A percentile compares a stretch with the other conserved stretches of the same genome.
phyloP scores from a whole-genome alignment of 2,329 filamentous ascomycete genomes.

The Harringtonia aguacate region DNA sequence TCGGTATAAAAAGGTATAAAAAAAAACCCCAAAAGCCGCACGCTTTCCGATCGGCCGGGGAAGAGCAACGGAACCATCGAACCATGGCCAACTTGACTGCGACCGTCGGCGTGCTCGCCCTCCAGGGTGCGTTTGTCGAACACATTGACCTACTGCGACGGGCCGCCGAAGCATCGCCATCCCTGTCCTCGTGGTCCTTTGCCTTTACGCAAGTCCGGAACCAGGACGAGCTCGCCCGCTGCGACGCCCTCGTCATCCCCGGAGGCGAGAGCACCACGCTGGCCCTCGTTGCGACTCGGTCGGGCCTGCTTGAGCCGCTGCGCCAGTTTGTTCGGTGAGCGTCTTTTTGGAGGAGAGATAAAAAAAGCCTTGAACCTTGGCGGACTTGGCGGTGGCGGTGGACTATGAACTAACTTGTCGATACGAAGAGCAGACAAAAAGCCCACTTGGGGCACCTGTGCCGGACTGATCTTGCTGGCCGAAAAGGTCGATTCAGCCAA shows the following conservation, averaged over 20 bases:
- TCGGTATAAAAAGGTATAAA: no score
- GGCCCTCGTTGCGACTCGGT: constrained; percentile 73
- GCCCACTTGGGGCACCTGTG: constrained; percentile 93
- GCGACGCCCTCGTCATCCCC: constrained; percentile 79
- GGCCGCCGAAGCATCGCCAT: constrained; percentile 43
- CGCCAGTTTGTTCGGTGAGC: constrained; percentile 81
- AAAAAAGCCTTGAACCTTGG: no score
- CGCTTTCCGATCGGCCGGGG: no score
- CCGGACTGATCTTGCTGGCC: constrained; percentile 82
- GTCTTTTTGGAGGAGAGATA: neutral
- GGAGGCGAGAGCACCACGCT: constrained; percentile 95
- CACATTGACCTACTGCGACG: constrained; percentile 67
- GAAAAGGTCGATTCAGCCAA: constrained; percentile 84
- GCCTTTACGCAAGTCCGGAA: constrained; percentile 73
- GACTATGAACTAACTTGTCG: no score
- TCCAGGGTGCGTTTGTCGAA: constrained; percentile 90
- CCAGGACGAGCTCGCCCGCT: constrained; percentile 54
- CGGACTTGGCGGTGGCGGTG: no score
- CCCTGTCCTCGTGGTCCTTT: constrained; percentile 29
- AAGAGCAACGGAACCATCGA: no score
- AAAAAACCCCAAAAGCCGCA: no score
- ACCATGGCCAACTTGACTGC: constrained; percentile 25
- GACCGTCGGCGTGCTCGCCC: constrained; percentile 54
- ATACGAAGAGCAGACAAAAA: constrained; percentile 66
- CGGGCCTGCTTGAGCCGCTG: constrained; percentile 71